Percentiles rank a stretch among this genome's conserved stretches.
Evolutionary conservation across 2,329 filamentous ascomycete species (phyloP).

Genomic region (Colletotrichum tabaci): DNA sequence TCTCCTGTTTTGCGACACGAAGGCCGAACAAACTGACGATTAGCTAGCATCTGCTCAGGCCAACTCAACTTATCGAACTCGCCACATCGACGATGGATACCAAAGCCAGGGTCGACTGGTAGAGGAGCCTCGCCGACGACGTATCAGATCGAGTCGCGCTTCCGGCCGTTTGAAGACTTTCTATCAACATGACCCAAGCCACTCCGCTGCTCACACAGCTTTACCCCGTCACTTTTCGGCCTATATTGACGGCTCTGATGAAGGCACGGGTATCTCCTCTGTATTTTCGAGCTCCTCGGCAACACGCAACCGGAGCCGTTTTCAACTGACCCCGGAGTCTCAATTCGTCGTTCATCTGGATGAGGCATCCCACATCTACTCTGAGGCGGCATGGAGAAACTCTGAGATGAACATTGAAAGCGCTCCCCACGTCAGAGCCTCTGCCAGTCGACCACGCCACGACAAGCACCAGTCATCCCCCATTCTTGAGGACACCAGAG

Average conservation of each 20-base stretch:
- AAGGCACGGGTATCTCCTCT: not conserved
- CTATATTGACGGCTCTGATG: not conserved
- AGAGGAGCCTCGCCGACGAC: constrained; percentile 33
- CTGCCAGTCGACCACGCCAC: not conserved
- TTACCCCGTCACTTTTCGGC: not conserved
- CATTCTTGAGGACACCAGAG: not conserved
- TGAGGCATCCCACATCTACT: not conserved
- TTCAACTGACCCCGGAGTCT: constrained; percentile 1
- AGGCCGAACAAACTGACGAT: constrained; percentile 3
- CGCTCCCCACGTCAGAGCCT: not conserved
- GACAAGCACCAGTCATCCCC: not conserved
- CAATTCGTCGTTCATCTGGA: not conserved
- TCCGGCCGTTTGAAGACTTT: constrained; percentile 13
- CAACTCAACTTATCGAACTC: not conserved
- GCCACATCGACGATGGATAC: not conserved
- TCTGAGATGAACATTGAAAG: not conserved
- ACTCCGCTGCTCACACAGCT: not conserved
- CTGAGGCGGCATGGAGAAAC: not conserved
- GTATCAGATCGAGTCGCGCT: constrained; percentile 36
- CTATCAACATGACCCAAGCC: not conserved
- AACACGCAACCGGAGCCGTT: not conserved
- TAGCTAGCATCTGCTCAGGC: not conserved
- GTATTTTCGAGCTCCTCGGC: not conserved
- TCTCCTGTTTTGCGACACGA: not conserved
- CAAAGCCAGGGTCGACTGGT: constrained; percentile 5